These are phyloP conservation scores for Astragalus membranaceus DNA, from an alignment of 306 rosid genomes.

Conservation along the genomic window DNA sequence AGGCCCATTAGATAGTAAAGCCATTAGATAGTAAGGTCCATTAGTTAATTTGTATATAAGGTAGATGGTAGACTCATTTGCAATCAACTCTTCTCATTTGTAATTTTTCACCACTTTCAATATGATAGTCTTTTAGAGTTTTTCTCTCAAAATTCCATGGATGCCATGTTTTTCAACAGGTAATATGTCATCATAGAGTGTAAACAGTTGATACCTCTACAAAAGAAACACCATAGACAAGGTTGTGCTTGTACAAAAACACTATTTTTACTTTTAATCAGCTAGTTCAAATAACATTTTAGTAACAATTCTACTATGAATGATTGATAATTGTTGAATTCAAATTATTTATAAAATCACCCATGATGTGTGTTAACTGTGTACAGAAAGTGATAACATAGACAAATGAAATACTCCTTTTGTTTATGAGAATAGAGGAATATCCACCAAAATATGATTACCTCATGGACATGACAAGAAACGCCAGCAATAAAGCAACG, in stretches of 20 bases:
- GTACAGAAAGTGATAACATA: background rate
- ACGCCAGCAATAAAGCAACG: background rate
- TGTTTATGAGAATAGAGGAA: background rate
- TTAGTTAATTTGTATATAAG: too few relatives aligned
- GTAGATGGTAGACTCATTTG: too few relatives aligned
- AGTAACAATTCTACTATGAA: background rate
- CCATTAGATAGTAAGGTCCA: too few relatives aligned
- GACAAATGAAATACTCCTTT: background rate
- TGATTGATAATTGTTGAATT: background rate
- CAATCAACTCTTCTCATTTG: too few relatives aligned
- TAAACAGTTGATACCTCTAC: conserved; percentile 30
- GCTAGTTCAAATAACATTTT: background rate
- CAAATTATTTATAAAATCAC: conserved; percentile 5
- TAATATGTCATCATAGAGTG: conserved; percentile 27
- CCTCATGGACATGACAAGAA: background rate
- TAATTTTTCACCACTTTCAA: too few relatives aligned
- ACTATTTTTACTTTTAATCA: conserved; percentile 13
- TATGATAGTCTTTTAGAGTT: too few relatives aligned
- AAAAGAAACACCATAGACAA: conserved; percentile 15
- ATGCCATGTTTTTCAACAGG: too few relatives aligned
- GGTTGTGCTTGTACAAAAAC: conserved; percentile 6
- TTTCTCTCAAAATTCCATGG: too few relatives aligned
- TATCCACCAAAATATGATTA: background rate
- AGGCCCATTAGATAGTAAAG: too few relatives aligned
- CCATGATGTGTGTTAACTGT: background rate